Base-by-base conservation (phyloP, 805 yeast species). In the Tetrapisispora taiwanensis region DNA sequence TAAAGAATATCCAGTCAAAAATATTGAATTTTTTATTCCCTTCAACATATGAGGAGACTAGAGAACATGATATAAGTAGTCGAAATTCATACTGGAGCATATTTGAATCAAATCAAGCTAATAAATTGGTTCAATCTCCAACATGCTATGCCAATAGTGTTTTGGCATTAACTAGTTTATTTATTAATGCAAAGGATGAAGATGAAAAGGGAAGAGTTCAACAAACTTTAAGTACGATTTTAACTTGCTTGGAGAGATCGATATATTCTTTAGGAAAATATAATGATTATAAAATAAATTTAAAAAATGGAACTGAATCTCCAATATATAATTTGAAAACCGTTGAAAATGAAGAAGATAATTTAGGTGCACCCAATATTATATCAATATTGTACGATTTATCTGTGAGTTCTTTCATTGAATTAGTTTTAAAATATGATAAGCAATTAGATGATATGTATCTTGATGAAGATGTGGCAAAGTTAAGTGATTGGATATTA, bases 401-500 rank as follows among this genome's bases (percentile, higher is more conserved):
- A 51, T 67, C 85, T 1, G 71, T 82, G 62, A 72, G 71, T 45
- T 79, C 80, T 43, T 82, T 81, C 56, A 74, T 76, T 54, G 78
- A 78, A 48, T 69, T 83, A 36, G 81, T 84, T 27, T 65, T 82
- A 33, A 73, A 74, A 51, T 83, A 79, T 59, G 80, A 81, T 56
- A 72, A 68, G 33, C 70, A 76, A 39, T 62, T 84, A 47, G 81
- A 80, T 56, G 87, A 81, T 52, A 71, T 82, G 50, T 70, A 76
- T 22, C 65, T 84, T 36, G 71, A 76, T 42, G 76, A 81, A 4
- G 76, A 77, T 37, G 84, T 83, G 4, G 76, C 76, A 54, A 76
- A 75, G 49, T 66, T 83, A 48, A 86, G 85, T n/a, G 79, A 79
- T 55, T 78, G 85, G 81, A 82, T 83, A 26, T 71, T 80, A 44